Evolutionary conservation across 2,329 filamentous ascomycete species (phyloP).

Genomic region (Mariannaea elegans): DNA sequence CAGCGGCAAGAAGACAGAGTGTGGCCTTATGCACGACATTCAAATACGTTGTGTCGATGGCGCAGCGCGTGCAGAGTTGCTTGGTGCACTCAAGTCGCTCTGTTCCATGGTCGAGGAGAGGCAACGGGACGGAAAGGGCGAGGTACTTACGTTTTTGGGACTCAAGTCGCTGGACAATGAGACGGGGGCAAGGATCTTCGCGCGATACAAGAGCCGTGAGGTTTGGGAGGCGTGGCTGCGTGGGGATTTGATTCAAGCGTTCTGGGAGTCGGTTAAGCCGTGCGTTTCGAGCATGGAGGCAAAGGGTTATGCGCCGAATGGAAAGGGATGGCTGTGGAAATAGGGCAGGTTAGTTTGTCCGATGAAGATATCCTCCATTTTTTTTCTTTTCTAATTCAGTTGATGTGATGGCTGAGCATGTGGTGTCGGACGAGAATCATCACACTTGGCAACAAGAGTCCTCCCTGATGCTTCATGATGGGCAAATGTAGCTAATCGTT

Average conservation of each 20-base stretch:
- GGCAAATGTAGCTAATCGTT: too few species aligned
- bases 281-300: constrained; percentile 29
- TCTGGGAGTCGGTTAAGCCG: constrained; percentile 34
- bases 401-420: too few species aligned
- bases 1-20: constrained; percentile 29
- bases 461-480: too few species aligned
- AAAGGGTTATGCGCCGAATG: constrained; percentile 31
- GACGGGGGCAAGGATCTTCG: constrained; percentile 31
- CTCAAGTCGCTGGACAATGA: constrained; percentile 35
- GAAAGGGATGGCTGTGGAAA: constrained; percentile 40
- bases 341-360: constrained; percentile 3
- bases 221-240: constrained; percentile 33
- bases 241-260: constrained; percentile 23
- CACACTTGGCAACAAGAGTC: too few species aligned
- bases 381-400: too few species aligned
- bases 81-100: constrained; percentile 26
- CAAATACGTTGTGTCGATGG: constrained; percentile 28
- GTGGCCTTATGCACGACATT: constrained; percentile 35
- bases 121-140: constrained; percentile 22
- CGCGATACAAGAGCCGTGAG: constrained; percentile 32
- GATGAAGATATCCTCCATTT: too few species aligned
- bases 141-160: constrained; percentile 34
- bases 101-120: constrained; percentile 27
- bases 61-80: constrained; percentile 18
- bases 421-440: too few species aligned